Base-by-base conservation (phyloP, 805 yeast genomes). In the Kregervanrija fluxuum region DNA sequence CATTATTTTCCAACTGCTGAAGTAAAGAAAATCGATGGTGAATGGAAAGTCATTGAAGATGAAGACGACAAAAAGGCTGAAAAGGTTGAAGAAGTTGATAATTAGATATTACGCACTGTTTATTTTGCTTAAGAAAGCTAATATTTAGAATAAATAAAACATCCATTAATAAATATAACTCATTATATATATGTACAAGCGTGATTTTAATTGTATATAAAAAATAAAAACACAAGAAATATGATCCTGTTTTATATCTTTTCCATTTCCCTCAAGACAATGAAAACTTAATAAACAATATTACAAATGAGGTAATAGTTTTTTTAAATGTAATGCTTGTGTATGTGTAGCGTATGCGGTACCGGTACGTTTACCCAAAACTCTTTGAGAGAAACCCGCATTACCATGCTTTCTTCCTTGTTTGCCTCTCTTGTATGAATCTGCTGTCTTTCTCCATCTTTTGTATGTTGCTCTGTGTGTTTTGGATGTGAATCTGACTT, bases 331-430 rank as follows among this genome's bases (percentile, higher is more conserved):
- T 56, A 75, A 77, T 41, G 76, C 68, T 57, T 83, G 88, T 17
- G 71, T 67, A 17, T 70, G 67, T 30, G 66, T 71, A 35, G 80
- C 86, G 53, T 66, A 60, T 8, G 72, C 77, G 53, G 73, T 82
- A 30, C 79, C 83, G 52, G 79, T 75, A 64, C 83, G 70, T 54
- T 73, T 73, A 48, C 77, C 69, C 56, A 84, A 65, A 22, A 75
- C 70, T 42, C 80, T 72, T 35, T 76, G 68, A 31, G 89, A 74
- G 83, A 93, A 90, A 16, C 95, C 90, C 1, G 89, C 86, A 58
- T 90, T 90, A 41, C 97, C 96, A 62, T 90, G 97, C 53, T 85
- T 84, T 68, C 95, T 78, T 10, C 96, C 95, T 15, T 95, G 84
- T 54, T 80, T 78, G 50, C 74, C 90, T 59, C 87, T 69, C 54